Evolutionary conservation across 495 filamentous ascomycete genomes (phyloP), one percentile per base, ranked within the genome.

Genomic region (Hypoxylon lienhwacheense): DNA sequence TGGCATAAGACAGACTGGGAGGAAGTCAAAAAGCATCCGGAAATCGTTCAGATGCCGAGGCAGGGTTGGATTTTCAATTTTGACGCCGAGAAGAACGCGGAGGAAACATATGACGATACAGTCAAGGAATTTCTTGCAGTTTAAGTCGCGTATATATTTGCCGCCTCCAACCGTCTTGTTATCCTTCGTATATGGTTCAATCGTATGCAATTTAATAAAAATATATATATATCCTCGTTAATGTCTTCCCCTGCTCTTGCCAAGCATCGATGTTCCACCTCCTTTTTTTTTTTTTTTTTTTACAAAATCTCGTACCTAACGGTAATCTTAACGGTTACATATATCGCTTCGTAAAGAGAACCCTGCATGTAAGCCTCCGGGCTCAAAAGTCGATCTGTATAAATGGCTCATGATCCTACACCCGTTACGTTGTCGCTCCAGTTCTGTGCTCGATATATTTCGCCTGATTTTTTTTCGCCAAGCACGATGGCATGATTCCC

Each of bases 1-100:
- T 81, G 78, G 78, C 78, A 81, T 57, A 80, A 80, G 64, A 77
- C 77, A 1, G 76, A 81, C 51, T 81, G 78, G 78, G 70, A 70
- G 11, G 73, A 76, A 59, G 78, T 79, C 3, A 72, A 70, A 39
- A 61, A 71, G 44, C 69, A 80, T 48, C 78, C 78, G 0, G 69
- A 72, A 61, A 81, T 71, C 19, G 77, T 83, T 37, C 72, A 73
- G 29, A 70, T 83, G 19, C 79, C 76, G 6, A 66, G 79, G 0
- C 76, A 81, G 52, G 78, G 77, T 34, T 83, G 80, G 80, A 80
- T 83, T n/a, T 78, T 81, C 41, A 42, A 61, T 1, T 75, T 76
- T 55, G 80, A 83, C 43, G 72, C 78, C 1, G 80, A 81, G 70
- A 77, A 73, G 60, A 70, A 82, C 47, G 73, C 79, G 4, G 75